phyloP scores from a whole-genome alignment of 306 rosid genomes.

The Nissolia schottii region DNA sequence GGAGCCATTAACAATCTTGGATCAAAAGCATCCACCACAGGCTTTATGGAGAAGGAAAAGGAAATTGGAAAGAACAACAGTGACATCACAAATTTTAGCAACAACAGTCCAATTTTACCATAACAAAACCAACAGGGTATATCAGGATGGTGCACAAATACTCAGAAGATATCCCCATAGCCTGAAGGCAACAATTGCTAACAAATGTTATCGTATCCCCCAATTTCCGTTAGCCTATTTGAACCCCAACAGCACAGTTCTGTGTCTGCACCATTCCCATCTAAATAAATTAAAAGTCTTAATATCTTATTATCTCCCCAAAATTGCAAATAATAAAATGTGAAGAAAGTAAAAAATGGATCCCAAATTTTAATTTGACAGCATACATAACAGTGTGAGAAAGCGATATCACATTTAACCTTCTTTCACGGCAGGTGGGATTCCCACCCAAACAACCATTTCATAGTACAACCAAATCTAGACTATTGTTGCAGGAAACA shows the following conservation, averaged over 20 bases:
- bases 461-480: background rate
- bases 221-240: background rate
- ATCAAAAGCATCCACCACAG: constrained; percentile 99
- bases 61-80: background rate
- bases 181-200: background rate
- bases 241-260: background rate
- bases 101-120: background rate
- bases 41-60: constrained; percentile 46
- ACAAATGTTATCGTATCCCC: background rate
- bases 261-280: background rate
- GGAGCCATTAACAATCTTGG: constrained; percentile 89
- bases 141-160: constrained; percentile 6
- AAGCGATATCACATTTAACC: background rate
- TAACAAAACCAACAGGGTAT: background rate
- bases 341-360: background rate
- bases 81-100: background rate
- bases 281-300: background rate
- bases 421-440: background rate
- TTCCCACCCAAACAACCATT: background rate
- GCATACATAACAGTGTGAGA: background rate
- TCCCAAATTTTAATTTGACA: background rate
- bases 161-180: constrained; percentile 1
- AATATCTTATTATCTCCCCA: background rate
- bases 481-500: background rate
- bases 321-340: background rate